A percentile compares a stretch with the other conserved stretches of the same genome.
Evolutionary conservation across 2,329 filamentous ascomycete genomes (phyloP).

Genomic region (Teratosphaeria nubilosa): DNA sequence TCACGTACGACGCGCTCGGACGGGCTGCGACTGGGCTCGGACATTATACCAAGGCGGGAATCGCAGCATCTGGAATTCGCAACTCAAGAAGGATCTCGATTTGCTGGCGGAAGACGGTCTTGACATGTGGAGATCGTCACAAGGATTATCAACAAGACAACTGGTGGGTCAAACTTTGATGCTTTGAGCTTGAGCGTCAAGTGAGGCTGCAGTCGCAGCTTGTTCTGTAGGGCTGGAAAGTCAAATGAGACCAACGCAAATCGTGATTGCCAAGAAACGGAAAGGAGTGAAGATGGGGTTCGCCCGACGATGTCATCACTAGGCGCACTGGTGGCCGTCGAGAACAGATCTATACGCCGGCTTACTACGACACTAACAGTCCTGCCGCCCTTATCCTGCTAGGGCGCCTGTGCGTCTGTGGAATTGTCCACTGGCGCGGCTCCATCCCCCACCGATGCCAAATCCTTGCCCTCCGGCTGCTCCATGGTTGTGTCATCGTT

Average conservation of each 20-base stretch:
- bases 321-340: neutral
- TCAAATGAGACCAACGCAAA: neutral
- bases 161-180: neutral
- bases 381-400: neutral
- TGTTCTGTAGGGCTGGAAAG: neutral
- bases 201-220: neutral
- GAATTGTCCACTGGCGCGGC: neutral
- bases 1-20: neutral
- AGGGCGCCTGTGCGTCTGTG: neutral
- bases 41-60: neutral
- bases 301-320: neutral
- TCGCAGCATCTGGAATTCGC: neutral
- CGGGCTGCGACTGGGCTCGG: neutral
- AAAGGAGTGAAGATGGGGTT: neutral
- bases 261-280: neutral
- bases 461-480: neutral
- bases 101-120: neutral
- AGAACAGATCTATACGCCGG: neutral
- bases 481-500: neutral
- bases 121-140: neutral
- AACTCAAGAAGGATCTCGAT: neutral
- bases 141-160: neutral
- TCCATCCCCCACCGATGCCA: neutral
- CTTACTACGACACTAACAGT: neutral
- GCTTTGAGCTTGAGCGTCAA: neutral